phyloP scores from a whole-genome alignment of 2,329 filamentous ascomycete species.

The Colletotrichum eleusines region DNA sequence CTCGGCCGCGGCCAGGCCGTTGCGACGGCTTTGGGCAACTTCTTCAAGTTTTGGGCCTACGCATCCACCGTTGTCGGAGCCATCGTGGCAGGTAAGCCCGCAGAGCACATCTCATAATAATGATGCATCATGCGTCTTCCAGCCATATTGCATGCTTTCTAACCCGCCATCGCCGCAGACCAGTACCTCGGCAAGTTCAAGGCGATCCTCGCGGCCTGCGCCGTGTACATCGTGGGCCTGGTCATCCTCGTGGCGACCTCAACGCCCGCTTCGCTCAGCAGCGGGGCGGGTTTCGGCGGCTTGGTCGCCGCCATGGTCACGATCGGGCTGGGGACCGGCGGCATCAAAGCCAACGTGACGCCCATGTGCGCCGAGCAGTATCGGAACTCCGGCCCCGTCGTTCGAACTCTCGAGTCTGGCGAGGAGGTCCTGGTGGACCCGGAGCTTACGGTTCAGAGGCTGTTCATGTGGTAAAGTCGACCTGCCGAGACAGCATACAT shows the following conservation, averaged over 20 bases:
- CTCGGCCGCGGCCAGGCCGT: slow-evolving; percentile 44
- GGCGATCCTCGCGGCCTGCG: slow-evolving; percentile 65
- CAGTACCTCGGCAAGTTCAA: slow-evolving; percentile 72
- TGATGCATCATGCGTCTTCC: too few relatives aligned
- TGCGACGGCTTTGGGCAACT: slow-evolving; percentile 44
- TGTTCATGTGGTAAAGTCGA: slow-evolving; percentile 66
- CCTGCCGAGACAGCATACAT: fast-evolving
- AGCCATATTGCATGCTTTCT: not conserved
- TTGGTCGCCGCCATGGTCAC: slow-evolving; percentile 69
- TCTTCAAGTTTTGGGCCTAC: slow-evolving; percentile 47
- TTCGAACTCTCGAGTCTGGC: slow-evolving; percentile 61
- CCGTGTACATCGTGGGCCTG: slow-evolving; percentile 42
- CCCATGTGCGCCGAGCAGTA: slow-evolving; percentile 76
- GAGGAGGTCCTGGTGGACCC: slow-evolving; percentile 76
- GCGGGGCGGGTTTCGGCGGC: slow-evolving; percentile 59
- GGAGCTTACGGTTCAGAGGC: slow-evolving; percentile 72
- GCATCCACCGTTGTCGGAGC: slow-evolving; percentile 29
- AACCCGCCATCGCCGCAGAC: slow-evolving; percentile 59
- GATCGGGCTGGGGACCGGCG: slow-evolving; percentile 75
- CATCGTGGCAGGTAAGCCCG: slow-evolving; percentile 21
- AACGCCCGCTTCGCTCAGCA: slow-evolving; percentile 51
- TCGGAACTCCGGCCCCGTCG: slow-evolving; percentile 61
- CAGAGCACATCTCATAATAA: too few relatives aligned
- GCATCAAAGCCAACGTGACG: slow-evolving; percentile 75
- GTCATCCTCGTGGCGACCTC: slow-evolving; percentile 62